Conservation (phyloP, 2,329 filamentous ascomycete species). For the Fusarium sp. region DNA sequence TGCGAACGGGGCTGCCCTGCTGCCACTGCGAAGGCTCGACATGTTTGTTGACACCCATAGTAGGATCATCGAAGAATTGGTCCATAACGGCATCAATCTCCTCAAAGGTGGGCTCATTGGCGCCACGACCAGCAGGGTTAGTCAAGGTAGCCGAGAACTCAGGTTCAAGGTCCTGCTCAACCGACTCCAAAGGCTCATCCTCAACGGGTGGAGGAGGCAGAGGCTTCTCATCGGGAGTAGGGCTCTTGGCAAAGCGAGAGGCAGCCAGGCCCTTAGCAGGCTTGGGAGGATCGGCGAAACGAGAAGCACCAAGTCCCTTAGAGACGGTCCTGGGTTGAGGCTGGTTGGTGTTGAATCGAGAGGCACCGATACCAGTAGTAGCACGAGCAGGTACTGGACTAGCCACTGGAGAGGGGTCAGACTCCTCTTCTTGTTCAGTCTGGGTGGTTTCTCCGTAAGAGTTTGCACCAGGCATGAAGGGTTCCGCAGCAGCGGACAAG, state of each 20-base stretch:
- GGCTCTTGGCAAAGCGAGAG: conserved; percentile 62
- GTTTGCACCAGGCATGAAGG: conserved; percentile 71
- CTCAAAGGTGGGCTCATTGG: conserved; percentile 73
- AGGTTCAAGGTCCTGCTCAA: conserved; percentile 48
- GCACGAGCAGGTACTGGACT: conserved; percentile 42
- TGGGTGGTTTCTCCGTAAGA: conserved; percentile 48
- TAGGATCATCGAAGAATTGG: conserved; percentile 81
- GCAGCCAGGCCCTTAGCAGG: conserved; percentile 59
- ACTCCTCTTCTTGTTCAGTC: conserved; percentile 42
- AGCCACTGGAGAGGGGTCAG: conserved; percentile 43
- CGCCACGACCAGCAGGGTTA: conserved; percentile 39
- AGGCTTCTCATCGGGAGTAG: conserved; percentile 51
- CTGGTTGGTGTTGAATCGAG: conserved; percentile 43
- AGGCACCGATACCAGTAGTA: conserved; percentile 39
- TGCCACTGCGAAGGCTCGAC: conserved; percentile 63
- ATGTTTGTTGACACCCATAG: conserved; percentile 79
- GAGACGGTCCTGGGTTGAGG: conserved; percentile 53
- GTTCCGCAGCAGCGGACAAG: conserved; percentile 76
- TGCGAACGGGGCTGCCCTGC: conserved; percentile 43
- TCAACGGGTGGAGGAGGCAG: conserved; percentile 48
- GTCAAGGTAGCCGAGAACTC: conserved; percentile 35
- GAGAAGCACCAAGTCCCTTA: conserved; percentile 61
- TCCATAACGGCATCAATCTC: conserved; percentile 96
- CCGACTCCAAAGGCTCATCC: conserved; percentile 50
- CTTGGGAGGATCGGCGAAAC: conserved; percentile 64